Evolutionary conservation across 176 grass and related monocot species (phyloP), one percentile per base, ranked within the genome.

Genomic region (Oryza rufipogon): DNA sequence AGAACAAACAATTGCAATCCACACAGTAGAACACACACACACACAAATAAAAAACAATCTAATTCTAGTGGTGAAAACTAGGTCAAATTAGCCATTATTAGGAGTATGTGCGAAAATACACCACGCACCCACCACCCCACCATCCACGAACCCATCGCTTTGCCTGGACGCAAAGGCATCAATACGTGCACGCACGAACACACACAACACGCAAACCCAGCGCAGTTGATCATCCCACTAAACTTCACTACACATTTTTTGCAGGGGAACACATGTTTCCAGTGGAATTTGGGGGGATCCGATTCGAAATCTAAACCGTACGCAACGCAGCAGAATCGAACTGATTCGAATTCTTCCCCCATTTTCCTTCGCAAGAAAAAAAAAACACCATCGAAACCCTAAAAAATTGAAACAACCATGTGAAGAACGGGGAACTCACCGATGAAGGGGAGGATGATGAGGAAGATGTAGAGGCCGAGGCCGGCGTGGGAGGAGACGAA

Each of bases 401-500:
- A 11, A 20, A 20, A 52, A 7, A 58, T 58, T 32, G 26, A 49
- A 36, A 47, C 25, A 15, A 66, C 4, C 2, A 32, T 42, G 25
- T 4, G 65, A 14, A 19, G 7, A 6, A 4, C 0, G 2, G 6
- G 2, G 33, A 0, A 19, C 78, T 80, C 25, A 97, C 91, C 77
- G 54, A 97, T 78, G 38, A 92, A 78, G 5, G 94, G 94, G 41
- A 94, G 84, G 60, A 97, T 63, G 88, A 97, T 19, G 78, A 97
- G 81, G 87, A 91, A 70, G 88, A 94, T 81, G 73, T 92, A 91
- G 67, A 97, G 83, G 0, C 86, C 92, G 36, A 92, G 25, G 0
- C 92, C 92, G 1, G 88, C 69, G 83, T 20, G 73, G 20, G 90
- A 88, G 77, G 92, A 89, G 44, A 92, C 72, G 88, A 97, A 64